Base-by-base conservation (phyloP, 257 asterid species). In the Osmanthus fragrans region DNA sequence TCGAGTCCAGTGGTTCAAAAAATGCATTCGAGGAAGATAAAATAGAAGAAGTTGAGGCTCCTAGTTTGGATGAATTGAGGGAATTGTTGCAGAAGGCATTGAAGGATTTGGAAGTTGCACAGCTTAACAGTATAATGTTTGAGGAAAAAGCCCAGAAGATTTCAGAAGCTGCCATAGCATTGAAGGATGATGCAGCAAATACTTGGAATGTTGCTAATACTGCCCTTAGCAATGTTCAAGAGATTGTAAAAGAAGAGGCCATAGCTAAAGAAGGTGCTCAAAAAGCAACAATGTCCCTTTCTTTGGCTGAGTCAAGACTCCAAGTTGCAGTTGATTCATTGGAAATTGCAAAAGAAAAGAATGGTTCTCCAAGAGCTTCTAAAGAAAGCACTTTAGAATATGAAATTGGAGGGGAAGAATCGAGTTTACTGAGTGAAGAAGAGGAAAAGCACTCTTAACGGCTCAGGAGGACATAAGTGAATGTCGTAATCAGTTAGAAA, bases 61-160 rank as follows among this genome's bases (percentile, higher is more conserved):
- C 85, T 80, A 85, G 86, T 86, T 74, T 92, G 86, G 97, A 88
- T 75, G 99, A 96, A 84, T 73, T 92, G 86, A 90, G 91, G 82
- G 95, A 89, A 64, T 49, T 89, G 72, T 79, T 93, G 88, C 96
- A 89, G 83, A 96, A 93, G 89, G 96, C 97, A 54, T 83, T 84
- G 67, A 88, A 81, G 42, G 96, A 92, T 30, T 89, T 96, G 85
- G 96, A 96, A 82, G 88, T 79, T 84, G 92, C 99, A 70, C 87
- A 87, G 69, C 77, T 84, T 67, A 93, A 90, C 87, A 96, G 96
- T 83, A 78, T 89, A 58, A 70, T 89, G 88, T 93, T 87, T 76
- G 98, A 96, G 87, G 98, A 92, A 64, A 87, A 92, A 83, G 98
- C 99, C 23, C 98, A 96, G 85, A 89, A 47, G 79, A 90, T 96